Evolutionary conservation across 1,284 basidiomycete genomes (phyloP).

Genomic region (Boletus sp.): DNA sequence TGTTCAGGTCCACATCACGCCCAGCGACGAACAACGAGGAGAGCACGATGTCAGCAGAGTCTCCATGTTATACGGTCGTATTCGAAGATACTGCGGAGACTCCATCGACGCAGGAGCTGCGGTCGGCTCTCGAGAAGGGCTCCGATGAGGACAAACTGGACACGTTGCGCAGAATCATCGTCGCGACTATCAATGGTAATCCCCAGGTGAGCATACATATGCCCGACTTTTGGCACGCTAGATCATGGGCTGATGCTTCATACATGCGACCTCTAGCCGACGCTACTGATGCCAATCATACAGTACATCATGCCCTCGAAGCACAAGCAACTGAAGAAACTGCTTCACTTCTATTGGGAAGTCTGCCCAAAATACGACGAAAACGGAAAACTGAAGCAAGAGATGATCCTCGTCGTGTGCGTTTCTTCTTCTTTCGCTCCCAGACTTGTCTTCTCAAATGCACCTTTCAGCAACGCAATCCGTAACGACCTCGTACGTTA

Average conservation of each 20-base stretch:
- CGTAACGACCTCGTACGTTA: slow-evolving; percentile 87
- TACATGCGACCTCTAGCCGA: slow-evolving; percentile 50
- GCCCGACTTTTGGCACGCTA: slow-evolving; percentile 2
- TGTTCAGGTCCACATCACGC: slow-evolving; percentile 8
- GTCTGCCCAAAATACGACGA: slow-evolving; percentile 99
- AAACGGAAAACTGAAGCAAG: slow-evolving; percentile 96
- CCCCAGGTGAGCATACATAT: slow-evolving; percentile 52
- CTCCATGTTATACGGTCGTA: slow-evolving; percentile 81
- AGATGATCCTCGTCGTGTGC: slow-evolving; percentile 99
- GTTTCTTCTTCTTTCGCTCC: slow-evolving; percentile 32
- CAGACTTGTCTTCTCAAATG: slow-evolving; percentile 8
- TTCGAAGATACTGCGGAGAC: slow-evolving; percentile 75
- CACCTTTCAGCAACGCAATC: slow-evolving; percentile 77
- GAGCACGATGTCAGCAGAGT: slow-evolving; percentile 41
- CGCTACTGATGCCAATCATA: slow-evolving; percentile 96
- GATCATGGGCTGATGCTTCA: slow-evolving; percentile 6
- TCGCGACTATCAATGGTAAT: slow-evolving; percentile 94
- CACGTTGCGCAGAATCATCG: slow-evolving; percentile 93
- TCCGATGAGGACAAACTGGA: slow-evolving; percentile 98
- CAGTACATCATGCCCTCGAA: slow-evolving; percentile 87
- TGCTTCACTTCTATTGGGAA: slow-evolving; percentile 99
- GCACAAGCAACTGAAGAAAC: slow-evolving; percentile 97
- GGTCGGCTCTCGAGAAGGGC: slow-evolving; percentile 88
- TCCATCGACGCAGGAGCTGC: slow-evolving; percentile 81
- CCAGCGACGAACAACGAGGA: slow-evolving; percentile 14